phyloP scores from a whole-genome alignment of 352 stramenopile species.

The Pythium chondricola region DNA sequence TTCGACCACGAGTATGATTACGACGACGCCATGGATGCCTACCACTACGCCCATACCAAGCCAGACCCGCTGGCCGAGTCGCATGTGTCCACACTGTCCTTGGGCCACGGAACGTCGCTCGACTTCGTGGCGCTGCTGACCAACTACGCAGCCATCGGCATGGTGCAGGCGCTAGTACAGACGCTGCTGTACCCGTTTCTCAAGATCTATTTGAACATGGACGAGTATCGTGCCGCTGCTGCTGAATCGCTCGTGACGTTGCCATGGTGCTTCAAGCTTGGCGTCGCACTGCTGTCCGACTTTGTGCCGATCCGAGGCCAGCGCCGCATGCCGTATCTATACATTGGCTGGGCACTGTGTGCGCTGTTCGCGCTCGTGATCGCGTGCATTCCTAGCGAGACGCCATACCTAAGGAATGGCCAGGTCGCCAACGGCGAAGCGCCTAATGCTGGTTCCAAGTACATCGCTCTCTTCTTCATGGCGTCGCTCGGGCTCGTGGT shows the following conservation, averaged over 20 bases:
- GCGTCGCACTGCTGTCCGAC: slow-evolving; percentile 44
- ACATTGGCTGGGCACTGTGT: slow-evolving; percentile 42
- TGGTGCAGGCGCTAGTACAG: slow-evolving; percentile 49
- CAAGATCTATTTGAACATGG: slow-evolving; percentile 72
- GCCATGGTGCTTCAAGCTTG: slow-evolving; percentile 54
- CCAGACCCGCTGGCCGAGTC: slow-evolving; percentile 7
- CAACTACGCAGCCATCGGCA: slow-evolving; percentile 49
- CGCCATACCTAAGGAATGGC: slow-evolving; percentile 31
- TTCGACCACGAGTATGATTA: slow-evolving; percentile 14
- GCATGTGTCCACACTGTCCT: slow-evolving; percentile 5
- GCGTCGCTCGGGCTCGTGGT: slow-evolving; percentile 43
- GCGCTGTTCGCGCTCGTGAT: slow-evolving; percentile 40
- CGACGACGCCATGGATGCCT: slow-evolving; percentile 11
- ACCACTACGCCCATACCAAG: slow-evolving; percentile 11
- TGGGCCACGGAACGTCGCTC: slow-evolving; percentile 20
- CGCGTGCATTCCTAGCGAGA: slow-evolving; percentile 23
- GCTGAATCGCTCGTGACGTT: slow-evolving; percentile 48
- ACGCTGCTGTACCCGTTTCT: slow-evolving; percentile 57
- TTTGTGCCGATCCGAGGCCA: slow-evolving; percentile 35
- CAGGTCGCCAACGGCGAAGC: slow-evolving; percentile 33
- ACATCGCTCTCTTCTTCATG: slow-evolving; percentile 46
- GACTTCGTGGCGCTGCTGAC: slow-evolving; percentile 38
- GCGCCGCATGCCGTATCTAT: slow-evolving; percentile 41
- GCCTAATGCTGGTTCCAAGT: slow-evolving; percentile 26
- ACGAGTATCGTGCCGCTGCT: slow-evolving; percentile 48